Percentiles rank a stretch among this genome's conserved stretches.
These are phyloP conservation scores for Maudiozyma humilis DNA, from an alignment of 1,139 yeast species.

Conservation along the genomic window DNA sequence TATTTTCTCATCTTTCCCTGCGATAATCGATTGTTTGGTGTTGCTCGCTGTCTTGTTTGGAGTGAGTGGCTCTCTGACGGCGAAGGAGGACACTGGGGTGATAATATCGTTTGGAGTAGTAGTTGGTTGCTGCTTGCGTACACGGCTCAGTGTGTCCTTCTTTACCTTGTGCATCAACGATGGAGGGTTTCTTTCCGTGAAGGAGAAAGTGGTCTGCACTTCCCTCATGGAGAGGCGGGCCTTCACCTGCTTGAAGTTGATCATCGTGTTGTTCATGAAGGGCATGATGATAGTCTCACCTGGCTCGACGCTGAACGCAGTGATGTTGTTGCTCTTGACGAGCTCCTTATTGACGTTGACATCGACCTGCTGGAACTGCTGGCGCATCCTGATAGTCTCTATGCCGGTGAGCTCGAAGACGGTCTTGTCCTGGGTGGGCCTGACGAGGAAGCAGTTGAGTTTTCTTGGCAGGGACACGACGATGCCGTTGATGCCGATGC, in stretches of 20 bases:
- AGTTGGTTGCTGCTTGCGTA: too few species aligned
- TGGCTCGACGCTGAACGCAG: constrained; percentile 50
- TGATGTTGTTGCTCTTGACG: constrained; percentile 23
- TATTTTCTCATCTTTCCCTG: neutral
- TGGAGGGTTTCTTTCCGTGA: neutral
- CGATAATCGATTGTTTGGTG: neutral
- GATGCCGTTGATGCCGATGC: constrained; percentile 34
- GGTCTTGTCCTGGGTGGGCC: constrained; percentile 5
- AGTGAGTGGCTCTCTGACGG: constrained; percentile 3
- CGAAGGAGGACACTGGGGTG: constrained; percentile 4
- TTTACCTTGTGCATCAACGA: neutral
- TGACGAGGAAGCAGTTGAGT: constrained; percentile 22
- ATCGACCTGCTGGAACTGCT: constrained; percentile 1
- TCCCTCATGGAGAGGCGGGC: constrained; percentile 10
- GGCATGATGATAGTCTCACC: constrained; percentile 53
- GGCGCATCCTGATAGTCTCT: constrained; percentile 6
- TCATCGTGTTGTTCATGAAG: constrained; percentile 41
- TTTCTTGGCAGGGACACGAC: constrained; percentile 28
- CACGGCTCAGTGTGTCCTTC: neutral
- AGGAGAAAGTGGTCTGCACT: neutral
- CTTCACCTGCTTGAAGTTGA: constrained; percentile 44
- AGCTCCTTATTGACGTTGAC: constrained; percentile 7
- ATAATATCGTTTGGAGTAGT: neutral
- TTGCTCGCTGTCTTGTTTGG: constrained; percentile 1
- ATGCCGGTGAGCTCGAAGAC: constrained; percentile 8